A percentile compares a stretch with the other conserved stretches of the same genome.
phyloP scores from a whole-genome alignment of 1,284 basidiomycete genomes.

The Naganishia liquefaciens region DNA sequence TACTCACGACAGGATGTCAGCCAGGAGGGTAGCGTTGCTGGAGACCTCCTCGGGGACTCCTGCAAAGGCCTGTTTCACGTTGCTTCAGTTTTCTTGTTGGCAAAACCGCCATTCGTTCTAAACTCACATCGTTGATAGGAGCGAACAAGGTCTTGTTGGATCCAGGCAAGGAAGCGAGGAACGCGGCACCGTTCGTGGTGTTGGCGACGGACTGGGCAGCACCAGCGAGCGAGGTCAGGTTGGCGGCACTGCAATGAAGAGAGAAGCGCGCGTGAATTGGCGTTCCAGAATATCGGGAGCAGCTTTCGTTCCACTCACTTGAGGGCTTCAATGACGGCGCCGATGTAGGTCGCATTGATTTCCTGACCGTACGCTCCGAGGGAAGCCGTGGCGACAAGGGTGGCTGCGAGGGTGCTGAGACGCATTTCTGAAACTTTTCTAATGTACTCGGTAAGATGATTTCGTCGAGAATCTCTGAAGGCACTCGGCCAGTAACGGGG shows the following conservation, averaged over 20 bases:
- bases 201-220: conserved; percentile 56
- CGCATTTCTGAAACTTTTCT: conserved; percentile 35
- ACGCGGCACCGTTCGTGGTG: conserved; percentile 55
- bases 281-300: neutral
- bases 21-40: conserved; percentile 53
- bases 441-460: neutral
- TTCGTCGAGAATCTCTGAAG: too few species aligned
- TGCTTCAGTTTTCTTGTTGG: neutral
- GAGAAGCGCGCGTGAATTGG: too few species aligned
- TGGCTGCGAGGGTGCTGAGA: conserved; percentile 31
- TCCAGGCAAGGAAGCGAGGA: conserved; percentile 55
- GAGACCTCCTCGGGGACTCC: conserved; percentile 48
- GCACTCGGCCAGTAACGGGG: neutral
- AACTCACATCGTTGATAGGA: conserved; percentile 47
- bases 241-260: conserved; percentile 31
- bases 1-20: conserved; percentile 56
- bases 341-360: conserved; percentile 36
- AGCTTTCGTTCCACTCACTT: conserved; percentile 37
- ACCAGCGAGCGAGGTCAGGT: conserved; percentile 55
- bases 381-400: conserved; percentile 32
- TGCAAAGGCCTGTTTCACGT: conserved; percentile 43
- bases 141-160: conserved; percentile 55
- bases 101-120: too few species aligned
- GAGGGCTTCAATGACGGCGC: conserved; percentile 40
- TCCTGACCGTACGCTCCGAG: conserved; percentile 31